These are phyloP conservation scores for Venustampulla echinocandica DNA, from an alignment of 495 filamentous ascomycete genomes.

Conservation along the genomic window DNA sequence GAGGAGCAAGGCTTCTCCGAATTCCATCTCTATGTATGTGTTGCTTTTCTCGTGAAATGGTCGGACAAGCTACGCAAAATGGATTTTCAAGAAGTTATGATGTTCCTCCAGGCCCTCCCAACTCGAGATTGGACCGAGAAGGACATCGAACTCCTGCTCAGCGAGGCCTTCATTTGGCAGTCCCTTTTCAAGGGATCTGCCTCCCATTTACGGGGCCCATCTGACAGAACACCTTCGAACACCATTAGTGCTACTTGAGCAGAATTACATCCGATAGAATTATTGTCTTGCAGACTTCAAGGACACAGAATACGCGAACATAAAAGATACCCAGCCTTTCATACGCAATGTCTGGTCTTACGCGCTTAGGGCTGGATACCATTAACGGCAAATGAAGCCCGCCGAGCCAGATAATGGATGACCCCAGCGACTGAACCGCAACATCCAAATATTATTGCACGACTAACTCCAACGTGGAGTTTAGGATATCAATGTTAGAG, in stretches of 20 bases:
- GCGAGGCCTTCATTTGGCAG: conserved; percentile 95
- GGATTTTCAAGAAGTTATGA: conserved; percentile 98
- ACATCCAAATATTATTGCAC: too few relatives aligned
- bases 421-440: too few relatives aligned
- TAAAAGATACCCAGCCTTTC: not conserved
- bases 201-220: conserved; percentile 58
- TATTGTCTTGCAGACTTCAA: not conserved
- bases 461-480: too few relatives aligned
- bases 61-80: conserved; percentile 89
- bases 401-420: too few relatives aligned
- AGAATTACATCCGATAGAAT: conserved; percentile 14
- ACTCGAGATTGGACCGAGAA: conserved; percentile 97
- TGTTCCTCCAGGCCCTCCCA: conserved; percentile 93
- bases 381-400: too few relatives aligned
- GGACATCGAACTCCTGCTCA: conserved; percentile 90
- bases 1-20: conserved; percentile 98
- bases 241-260: conserved; percentile 26
- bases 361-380: too few relatives aligned
- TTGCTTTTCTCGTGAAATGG: conserved; percentile 98
- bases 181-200: conserved; percentile 81
- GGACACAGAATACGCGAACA: not conserved
- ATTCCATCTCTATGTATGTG: conserved; percentile 97
- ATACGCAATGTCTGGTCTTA: too few relatives aligned
- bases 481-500: too few relatives aligned
- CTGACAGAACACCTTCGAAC: conserved; percentile 21